phyloP scores from a whole-genome alignment of 495 filamentous ascomycete species.

The Neurospora tetrasperma region DNA sequence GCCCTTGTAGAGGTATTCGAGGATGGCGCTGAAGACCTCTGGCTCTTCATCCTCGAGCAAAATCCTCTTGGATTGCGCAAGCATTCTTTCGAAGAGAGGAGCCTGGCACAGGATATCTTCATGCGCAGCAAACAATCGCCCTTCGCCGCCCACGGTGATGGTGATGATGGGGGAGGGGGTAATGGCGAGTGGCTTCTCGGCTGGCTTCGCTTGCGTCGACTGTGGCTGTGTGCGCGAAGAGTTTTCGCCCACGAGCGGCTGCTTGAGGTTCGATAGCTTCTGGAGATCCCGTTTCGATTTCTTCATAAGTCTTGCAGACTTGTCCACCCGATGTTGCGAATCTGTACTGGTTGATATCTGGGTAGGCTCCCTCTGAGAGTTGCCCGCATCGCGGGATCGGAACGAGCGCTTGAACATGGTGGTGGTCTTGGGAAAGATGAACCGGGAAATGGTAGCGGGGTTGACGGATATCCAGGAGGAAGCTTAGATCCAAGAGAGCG shows the following conservation, averaged over 20 bases:
- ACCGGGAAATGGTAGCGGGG: conserved; percentile 10
- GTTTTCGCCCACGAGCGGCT: conserved; percentile 29
- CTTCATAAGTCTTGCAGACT: conserved; percentile 69
- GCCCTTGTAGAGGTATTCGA: conserved; percentile 90
- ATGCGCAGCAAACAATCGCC: conserved; percentile 84
- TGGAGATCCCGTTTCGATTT: conserved; percentile 54
- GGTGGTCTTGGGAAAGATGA: conserved; percentile 26
- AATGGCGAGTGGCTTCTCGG: conserved; percentile 24
- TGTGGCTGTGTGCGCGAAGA: conserved; percentile 13
- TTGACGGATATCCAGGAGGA: not conserved
- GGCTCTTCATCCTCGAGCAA: conserved; percentile 76
- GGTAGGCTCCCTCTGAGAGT: conserved; percentile 23
- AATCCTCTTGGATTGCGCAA: conserved; percentile 55
- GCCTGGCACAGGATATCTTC: conserved; percentile 75
- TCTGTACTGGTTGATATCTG: conserved; percentile 18
- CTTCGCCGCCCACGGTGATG: conserved; percentile 66
- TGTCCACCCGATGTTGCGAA: conserved; percentile 55
- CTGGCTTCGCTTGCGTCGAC: conserved; percentile 37
- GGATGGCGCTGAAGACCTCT: conserved; percentile 79
- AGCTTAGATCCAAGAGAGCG: conserved; percentile 27
- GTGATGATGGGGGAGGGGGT: conserved; percentile 68
- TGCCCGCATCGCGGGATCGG: conserved; percentile 44
- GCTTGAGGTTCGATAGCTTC: conserved; percentile 65
- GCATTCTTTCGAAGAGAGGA: conserved; percentile 63
- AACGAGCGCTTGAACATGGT: conserved; percentile 82